These are phyloP conservation scores for Graphilbum ipis-grandicollis DNA, from an alignment of 2,329 filamentous ascomycete species.

Conservation along the genomic window DNA sequence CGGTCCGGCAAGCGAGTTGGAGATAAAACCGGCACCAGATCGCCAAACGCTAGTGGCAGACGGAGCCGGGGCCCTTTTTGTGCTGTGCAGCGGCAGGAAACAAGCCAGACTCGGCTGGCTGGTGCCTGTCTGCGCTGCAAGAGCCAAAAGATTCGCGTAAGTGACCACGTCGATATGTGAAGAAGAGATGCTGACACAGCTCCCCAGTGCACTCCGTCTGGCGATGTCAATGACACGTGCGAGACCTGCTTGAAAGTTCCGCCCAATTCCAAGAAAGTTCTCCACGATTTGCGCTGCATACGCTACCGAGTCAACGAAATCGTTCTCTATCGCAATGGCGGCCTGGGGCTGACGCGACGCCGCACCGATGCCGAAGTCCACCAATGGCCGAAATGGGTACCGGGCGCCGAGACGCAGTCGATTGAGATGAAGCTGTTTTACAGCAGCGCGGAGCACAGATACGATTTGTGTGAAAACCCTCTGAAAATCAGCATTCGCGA, in stretches of 20 bases:
- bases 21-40: not conserved
- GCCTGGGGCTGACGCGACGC: conserved; percentile 21
- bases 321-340: conserved; percentile 23
- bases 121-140: not conserved
- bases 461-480: conserved; percentile 19
- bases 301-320: conserved; percentile 25
- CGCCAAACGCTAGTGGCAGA: not conserved
- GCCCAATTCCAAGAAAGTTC: conserved; percentile 25
- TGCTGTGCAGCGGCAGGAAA: not conserved
- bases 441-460: conserved; percentile 10
- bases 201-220: conserved; percentile 12
- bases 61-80: not conserved
- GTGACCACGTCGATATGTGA: not conserved
- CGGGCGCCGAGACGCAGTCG: conserved; percentile 5
- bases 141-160: not conserved
- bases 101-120: not conserved
- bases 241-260: conserved; percentile 20
- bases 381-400: not conserved
- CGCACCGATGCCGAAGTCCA: not conserved
- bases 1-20: not conserved
- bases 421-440: conserved; percentile 19
- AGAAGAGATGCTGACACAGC: not conserved
- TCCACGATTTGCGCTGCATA: conserved; percentile 26
- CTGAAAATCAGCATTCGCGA: conserved; percentile 22
- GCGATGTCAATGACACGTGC: conserved; percentile 14